Evolutionary conservation across 2,329 filamentous ascomycete genomes (phyloP), one percentile per base, ranked within the genome.

Genomic region (Daldinia eschscholtzii): DNA sequence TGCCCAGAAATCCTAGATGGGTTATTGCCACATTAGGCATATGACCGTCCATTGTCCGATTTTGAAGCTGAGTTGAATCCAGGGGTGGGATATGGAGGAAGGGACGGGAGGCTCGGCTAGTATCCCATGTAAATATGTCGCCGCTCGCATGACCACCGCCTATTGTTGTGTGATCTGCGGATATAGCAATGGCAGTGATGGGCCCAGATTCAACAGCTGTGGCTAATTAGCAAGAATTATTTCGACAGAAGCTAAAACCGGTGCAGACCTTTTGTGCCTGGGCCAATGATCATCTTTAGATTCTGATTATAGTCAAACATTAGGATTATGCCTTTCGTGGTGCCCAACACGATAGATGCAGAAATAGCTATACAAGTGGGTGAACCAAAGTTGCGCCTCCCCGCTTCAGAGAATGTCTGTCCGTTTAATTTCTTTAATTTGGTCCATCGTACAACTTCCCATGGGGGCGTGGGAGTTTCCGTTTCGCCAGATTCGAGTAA

Each of bases 291-390:
- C 75, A 92, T 91, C 81, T 97, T 98, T 64, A 98, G 83, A 73
- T 92, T 96, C 81, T 99, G 96, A 79, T 97, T 93, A 80, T 98
- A 98, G 83, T 99, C 97, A 82, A 99, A 99, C 67, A 98, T 90
- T 77, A 99, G 84, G 64, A 98, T 92, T 79, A 98, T 91, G 61
- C 97, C 96, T 80, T 97, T 98, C 3, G 93, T 93, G 0, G 97
- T 99, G 28, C 96, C 96, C 60, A 99, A 82, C 13, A 94, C 93
- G 74, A 99, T 97, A 7, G 91, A 90, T 2, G 94, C 92, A 70
- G 95, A 94, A 55, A 98, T 92, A 44, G 91, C 91, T 75, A 98
- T 86, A 81, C 94, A 98, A 0, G 95, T 98, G 26, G 95, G 94
- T 44, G 90, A 87, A 30, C 96, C 97, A 83, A 98, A 98, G 79